Evolutionary conservation across 257 asterid genomes (phyloP).

Genomic region (Plectranthus barbatus): DNA sequence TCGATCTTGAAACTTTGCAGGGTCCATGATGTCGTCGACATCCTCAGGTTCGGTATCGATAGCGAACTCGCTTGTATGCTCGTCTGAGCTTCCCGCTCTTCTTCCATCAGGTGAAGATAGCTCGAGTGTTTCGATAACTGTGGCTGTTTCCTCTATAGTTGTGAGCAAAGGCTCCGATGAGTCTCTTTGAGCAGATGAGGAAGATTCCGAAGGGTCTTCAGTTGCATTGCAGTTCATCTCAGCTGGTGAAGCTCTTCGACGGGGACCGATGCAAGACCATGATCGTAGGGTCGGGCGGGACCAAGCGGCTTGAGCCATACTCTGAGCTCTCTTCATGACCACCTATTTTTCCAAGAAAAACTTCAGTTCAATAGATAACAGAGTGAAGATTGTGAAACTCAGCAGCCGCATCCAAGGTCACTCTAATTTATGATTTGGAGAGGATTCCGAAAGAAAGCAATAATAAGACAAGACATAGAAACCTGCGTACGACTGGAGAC

Average conservation of each 20-base stretch:
- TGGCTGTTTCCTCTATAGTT: constrained; percentile 31
- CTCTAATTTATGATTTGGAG: too few species aligned
- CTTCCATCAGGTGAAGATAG: constrained; percentile 41
- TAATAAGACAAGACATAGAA: background rate
- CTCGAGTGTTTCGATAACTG: constrained; percentile 19
- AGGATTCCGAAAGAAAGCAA: background rate
- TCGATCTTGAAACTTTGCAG: constrained; percentile 44
- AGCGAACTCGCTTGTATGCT: constrained; percentile 20
- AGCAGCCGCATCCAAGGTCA: too few species aligned
- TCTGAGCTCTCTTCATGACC: constrained; percentile 94
- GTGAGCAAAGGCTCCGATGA: constrained; percentile 39
- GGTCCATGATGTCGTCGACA: constrained; percentile 38
- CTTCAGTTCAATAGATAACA: background rate
- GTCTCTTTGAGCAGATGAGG: constrained; percentile 32
- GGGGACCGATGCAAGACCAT: constrained; percentile 97
- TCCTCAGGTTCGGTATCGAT: constrained; percentile 21
- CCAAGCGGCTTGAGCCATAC: constrained; percentile 98
- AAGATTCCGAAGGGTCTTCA: constrained; percentile 35
- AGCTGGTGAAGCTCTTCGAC: constrained; percentile 54
- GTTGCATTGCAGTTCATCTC: constrained; percentile 20
- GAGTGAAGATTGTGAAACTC: background rate
- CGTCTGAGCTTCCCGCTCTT: constrained; percentile 24
- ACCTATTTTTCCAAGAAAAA: constrained; percentile 33
- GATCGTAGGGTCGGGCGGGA: constrained; percentile 62
- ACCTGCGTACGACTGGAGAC: constrained; percentile 96